Evolutionary conservation across 1,139 yeast genomes (phyloP).

Genomic region (Magnusiomyces fungicola): DNA sequence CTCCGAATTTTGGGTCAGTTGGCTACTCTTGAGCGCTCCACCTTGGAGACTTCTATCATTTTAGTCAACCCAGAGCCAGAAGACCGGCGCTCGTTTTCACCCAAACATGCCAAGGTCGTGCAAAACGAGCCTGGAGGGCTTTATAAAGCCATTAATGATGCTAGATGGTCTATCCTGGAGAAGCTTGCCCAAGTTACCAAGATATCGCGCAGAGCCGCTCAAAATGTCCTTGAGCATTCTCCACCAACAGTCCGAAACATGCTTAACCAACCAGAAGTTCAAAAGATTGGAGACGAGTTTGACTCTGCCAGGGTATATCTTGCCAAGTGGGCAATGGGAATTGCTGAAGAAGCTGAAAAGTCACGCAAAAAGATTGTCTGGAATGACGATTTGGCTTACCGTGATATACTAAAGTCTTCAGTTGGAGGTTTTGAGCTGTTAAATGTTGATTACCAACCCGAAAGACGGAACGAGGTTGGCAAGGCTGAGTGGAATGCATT

Average conservation of each 20-base stretch:
- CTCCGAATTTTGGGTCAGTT: conserved; percentile 45
- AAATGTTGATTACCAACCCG: conserved; percentile 52
- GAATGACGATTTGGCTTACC: conserved; percentile 27
- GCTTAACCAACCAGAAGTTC: conserved; percentile 72
- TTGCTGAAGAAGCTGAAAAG: conserved; percentile 85
- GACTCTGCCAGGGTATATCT: conserved; percentile 86
- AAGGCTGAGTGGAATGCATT: conserved; percentile 77
- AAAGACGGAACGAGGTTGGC: conserved; percentile 59
- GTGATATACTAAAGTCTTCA: conserved; percentile 50
- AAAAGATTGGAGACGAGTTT: conserved; percentile 76
- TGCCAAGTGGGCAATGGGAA: conserved; percentile 96
- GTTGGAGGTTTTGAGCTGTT: conserved; percentile 64
- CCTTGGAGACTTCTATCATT: conserved; percentile 63
- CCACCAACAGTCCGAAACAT: conserved; percentile 51
- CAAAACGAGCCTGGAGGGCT: conserved; percentile 19
- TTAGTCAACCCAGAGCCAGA: conserved; percentile 74
- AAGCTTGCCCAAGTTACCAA: conserved; percentile 78
- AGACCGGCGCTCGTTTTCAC: conserved; percentile 73
- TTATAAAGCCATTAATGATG: conserved; percentile 43
- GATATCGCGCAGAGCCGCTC: conserved; percentile 51
- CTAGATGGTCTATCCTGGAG: conserved; percentile 82
- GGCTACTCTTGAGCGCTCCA: conserved; percentile 59
- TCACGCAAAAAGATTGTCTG: conserved; percentile 46
- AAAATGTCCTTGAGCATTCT: conserved; percentile 61
- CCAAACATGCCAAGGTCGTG: conserved; percentile 37